phyloP scores from a whole-genome alignment of 495 filamentous ascomycete genomes.

The Parathielavia appendiculata region DNA sequence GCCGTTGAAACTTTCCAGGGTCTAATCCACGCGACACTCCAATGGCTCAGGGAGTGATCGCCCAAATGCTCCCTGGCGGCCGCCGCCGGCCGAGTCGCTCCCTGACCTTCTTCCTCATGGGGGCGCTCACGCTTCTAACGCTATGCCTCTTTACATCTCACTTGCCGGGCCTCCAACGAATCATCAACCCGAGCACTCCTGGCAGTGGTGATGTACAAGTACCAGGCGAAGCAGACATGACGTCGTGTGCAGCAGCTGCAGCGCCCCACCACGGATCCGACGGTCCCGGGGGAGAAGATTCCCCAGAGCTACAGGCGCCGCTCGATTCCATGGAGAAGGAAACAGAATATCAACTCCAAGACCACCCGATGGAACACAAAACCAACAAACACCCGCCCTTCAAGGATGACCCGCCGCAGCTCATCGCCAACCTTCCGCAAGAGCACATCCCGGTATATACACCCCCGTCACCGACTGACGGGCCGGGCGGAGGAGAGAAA shows the following conservation, averaged over 20 bases:
- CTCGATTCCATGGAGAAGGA: not conserved
- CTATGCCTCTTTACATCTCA: constrained; percentile 15
- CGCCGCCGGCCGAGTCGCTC: not conserved
- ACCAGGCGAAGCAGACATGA: not conserved
- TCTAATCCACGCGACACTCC: not conserved
- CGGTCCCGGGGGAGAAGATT: not conserved
- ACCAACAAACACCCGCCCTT: constrained; percentile 29
- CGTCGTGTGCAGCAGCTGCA: constrained; percentile 2
- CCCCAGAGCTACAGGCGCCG: not conserved
- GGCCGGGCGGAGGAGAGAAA: not conserved
- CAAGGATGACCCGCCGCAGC: constrained; percentile 25
- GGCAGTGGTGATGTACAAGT: not conserved
- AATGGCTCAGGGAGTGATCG: not conserved
- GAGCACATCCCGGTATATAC: constrained; percentile 30
- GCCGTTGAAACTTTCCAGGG: not conserved
- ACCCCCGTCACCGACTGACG: not conserved
- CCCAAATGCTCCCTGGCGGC: not conserved
- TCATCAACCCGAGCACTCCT: not conserved
- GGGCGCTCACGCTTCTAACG: constrained; percentile 7
- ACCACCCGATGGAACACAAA: constrained; percentile 23
- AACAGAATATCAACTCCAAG: not conserved
- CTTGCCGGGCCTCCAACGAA: not conserved
- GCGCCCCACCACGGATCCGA: constrained; percentile 1
- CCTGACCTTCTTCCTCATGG: constrained; percentile 1
- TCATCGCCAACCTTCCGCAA: constrained; percentile 35